A percentile compares a stretch with the other conserved stretches of the same genome.
Evolutionary conservation across 2,329 filamentous ascomycete species (phyloP).

Genomic region (Penicillium brevicompactum): DNA sequence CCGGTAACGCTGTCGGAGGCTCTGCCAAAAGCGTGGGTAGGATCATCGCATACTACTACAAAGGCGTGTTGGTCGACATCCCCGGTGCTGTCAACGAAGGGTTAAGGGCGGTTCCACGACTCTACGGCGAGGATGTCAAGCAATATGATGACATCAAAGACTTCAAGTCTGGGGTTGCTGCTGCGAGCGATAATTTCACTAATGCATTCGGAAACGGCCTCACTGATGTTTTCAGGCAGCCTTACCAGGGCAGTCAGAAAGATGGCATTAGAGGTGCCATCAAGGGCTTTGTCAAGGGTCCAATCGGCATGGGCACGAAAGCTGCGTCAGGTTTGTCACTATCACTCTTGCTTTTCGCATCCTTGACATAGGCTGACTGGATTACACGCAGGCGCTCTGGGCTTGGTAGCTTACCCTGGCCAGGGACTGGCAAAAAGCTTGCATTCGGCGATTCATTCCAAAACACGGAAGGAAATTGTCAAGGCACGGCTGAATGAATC

Average conservation of each 20-base stretch:
- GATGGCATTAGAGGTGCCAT: constrained; percentile 36
- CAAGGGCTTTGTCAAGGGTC: constrained; percentile 40
- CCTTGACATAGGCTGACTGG: background rate
- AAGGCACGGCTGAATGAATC: constrained; percentile 27
- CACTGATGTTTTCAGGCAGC: constrained; percentile 33
- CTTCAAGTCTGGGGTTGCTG: constrained; percentile 34
- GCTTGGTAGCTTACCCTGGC: constrained; percentile 35
- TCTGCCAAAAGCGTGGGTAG: constrained; percentile 28
- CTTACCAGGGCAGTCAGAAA: constrained; percentile 32
- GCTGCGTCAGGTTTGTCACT: constrained; percentile 5
- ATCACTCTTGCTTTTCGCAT: background rate
- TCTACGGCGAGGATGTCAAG: constrained; percentile 41
- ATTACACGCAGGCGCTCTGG: constrained; percentile 25
- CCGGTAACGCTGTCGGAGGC: constrained; percentile 13
- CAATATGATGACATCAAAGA: constrained; percentile 36
- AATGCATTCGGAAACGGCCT: constrained; percentile 38
- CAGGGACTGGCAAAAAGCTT: constrained; percentile 38
- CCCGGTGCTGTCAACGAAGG: constrained; percentile 41
- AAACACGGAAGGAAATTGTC: constrained; percentile 27
- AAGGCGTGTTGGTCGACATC: constrained; percentile 40
- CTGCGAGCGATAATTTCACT: constrained; percentile 36
- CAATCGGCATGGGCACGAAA: constrained; percentile 9
- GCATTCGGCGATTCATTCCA: constrained; percentile 26
- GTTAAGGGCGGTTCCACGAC: constrained; percentile 34
- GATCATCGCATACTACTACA: constrained; percentile 30